These are phyloP conservation scores for Dicorynia guianensis DNA, from an alignment of 306 rosid species.

Conservation along the genomic window DNA sequence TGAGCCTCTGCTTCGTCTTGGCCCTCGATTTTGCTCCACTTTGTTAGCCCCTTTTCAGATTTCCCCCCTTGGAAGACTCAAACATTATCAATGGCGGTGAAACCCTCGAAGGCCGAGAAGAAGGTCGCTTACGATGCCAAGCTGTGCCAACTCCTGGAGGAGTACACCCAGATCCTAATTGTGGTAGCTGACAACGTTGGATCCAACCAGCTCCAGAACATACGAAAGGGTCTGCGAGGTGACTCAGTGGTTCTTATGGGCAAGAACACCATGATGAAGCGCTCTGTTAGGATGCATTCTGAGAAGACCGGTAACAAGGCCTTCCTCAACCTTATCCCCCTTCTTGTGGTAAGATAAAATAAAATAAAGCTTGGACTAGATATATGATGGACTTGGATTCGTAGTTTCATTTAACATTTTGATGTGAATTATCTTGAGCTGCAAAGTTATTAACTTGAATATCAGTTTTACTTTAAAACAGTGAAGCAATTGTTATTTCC, in stretches of 20 bases:
- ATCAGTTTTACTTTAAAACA: background rate
- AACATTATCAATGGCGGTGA: conserved; percentile 51
- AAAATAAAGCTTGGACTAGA: background rate
- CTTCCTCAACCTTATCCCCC: conserved; percentile 79
- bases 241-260: conserved; percentile 94
- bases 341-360: conserved; percentile 61
- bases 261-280: conserved; percentile 98
- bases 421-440: background rate
- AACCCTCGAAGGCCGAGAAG: conserved; percentile 83
- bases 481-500: background rate
- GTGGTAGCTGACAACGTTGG: conserved; percentile 95
- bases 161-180: conserved; percentile 71
- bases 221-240: conserved; percentile 81
- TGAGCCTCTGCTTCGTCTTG: conserved; percentile 60
- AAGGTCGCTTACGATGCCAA: conserved; percentile 76
- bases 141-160: conserved; percentile 77
- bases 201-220: conserved; percentile 85
- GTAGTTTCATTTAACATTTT: background rate
- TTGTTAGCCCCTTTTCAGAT: too few relatives aligned
- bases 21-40: conserved; percentile 65
- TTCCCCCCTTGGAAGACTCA: background rate
- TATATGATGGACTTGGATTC: background rate
- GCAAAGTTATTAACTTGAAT: background rate
- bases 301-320: conserved; percentile 73
- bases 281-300: conserved; percentile 70